phyloP scores from a whole-genome alignment of 31 red algal species.

The Odonthalia washingtoniensis region DNA sequence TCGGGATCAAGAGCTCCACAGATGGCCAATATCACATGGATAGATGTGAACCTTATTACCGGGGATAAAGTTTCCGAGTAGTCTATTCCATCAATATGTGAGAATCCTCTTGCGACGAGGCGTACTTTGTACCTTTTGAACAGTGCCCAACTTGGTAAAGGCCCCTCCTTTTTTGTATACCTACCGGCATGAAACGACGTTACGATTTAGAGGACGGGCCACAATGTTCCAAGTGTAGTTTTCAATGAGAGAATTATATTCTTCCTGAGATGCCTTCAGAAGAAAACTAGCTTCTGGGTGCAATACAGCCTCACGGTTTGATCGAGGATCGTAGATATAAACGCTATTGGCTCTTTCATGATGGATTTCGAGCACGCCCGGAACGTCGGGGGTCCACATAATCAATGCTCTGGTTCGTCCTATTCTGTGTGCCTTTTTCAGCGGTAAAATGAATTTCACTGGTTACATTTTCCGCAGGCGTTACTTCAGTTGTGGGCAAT shows the following conservation, averaged over 20 bases:
- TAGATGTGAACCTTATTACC: constrained; percentile 5
- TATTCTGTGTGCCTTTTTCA: no score
- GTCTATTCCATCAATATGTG: constrained; percentile 24
- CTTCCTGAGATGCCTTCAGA: not conserved
- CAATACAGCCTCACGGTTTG: not conserved
- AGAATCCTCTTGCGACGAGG: constrained; percentile 38
- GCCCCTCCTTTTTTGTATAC: constrained; percentile 22
- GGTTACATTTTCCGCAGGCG: no score
- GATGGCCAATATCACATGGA: not conserved
- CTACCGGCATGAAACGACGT: constrained; percentile 34
- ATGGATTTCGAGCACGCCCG: not conserved
- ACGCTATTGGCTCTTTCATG: not conserved
- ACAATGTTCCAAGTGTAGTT: constrained; percentile 36
- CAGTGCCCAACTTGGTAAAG: not conserved
- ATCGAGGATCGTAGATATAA: not conserved
- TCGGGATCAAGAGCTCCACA: not conserved
- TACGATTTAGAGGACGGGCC: constrained; percentile 9
- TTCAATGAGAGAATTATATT: constrained; percentile 20
- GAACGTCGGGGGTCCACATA: no score
- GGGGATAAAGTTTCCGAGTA: not conserved
- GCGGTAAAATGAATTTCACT: no score
- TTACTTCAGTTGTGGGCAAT: not conserved
- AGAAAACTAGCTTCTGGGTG: not conserved
- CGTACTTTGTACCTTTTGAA: constrained; percentile 25
- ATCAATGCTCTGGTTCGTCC: no score